Percentiles rank a stretch among this genome's conserved stretches.
phyloP scores from a whole-genome alignment of 1,139 yeast species.

The Saccharomyces hybrid region DNA sequence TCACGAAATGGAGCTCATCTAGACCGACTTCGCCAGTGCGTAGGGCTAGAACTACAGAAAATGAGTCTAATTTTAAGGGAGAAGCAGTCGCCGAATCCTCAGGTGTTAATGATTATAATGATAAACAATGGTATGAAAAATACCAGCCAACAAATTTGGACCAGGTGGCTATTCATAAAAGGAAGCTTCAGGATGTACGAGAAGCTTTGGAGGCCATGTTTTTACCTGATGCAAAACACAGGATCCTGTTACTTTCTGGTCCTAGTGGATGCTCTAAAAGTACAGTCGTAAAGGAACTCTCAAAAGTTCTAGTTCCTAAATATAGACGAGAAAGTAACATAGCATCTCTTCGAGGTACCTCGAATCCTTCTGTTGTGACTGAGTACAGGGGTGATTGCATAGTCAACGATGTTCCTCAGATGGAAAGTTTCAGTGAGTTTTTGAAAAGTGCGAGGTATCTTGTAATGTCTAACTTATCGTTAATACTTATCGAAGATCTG shows the following conservation, averaged over 20 bases:
- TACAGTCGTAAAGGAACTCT: constrained; percentile 48
- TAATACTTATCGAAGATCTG: constrained; percentile 69
- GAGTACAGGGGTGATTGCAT: constrained; percentile 47
- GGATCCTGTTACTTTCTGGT: constrained; percentile 63
- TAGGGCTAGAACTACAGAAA: constrained; percentile 1
- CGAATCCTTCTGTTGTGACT: constrained; percentile 21
- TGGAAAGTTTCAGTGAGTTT: constrained; percentile 54
- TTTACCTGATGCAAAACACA: constrained; percentile 31
- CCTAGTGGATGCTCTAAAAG: constrained; percentile 87
- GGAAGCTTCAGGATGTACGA: constrained; percentile 52
- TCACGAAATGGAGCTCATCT: constrained; percentile 13
- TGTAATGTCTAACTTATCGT: constrained; percentile 38
- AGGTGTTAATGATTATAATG: constrained; percentile 2
- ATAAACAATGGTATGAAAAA: constrained; percentile 51
- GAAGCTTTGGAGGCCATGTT: constrained; percentile 40
- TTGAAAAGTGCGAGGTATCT: constrained; percentile 48
- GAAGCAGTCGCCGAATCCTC: constrained; percentile 1
- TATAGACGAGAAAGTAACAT: constrained; percentile 7
- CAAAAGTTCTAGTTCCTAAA: constrained; percentile 39
- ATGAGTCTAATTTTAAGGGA: neutral
- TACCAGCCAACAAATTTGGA: constrained; percentile 42
- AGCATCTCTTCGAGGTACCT: constrained; percentile 6
- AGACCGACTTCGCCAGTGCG: constrained; percentile 13
- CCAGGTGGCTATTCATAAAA: constrained; percentile 60
- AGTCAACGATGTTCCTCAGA: constrained; percentile 36